Evolutionary conservation across 305 asterid species (phyloP), one percentile per base, ranked within the genome.

Genomic region (Solanum hybrid): DNA sequence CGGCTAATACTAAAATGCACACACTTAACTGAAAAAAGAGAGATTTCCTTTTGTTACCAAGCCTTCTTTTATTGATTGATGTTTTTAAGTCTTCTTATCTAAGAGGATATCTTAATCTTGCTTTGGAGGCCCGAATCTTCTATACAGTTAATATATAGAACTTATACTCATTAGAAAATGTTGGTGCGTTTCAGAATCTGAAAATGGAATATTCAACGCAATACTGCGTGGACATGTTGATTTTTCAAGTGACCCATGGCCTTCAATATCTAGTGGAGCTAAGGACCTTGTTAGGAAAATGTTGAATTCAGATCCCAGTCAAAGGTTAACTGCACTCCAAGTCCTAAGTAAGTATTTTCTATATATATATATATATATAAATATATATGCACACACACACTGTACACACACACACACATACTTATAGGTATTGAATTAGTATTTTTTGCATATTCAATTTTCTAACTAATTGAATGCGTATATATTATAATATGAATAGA

Each of bases 241-340:
- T 91, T 97, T 97, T 85, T 90, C 94, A 82, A 92, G 94, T 66
- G 98, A 96, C 79, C 99, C 98, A 5, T 96, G 98, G 99, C 99
- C 98, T 87, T 88, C 95, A 29, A 95, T 97, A 88, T 97, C 99
- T 17, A 69, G 79, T 32, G 98, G 98, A 86, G 98, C 98, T 34
- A 97, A 95, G 92, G 99, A 96, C 89, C 95, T 96, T 10, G 95
- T 95, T 11, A 94, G 91, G 91, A 95, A 96, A 92, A 97, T 97
- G 99, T 89, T 97, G 90, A 90, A 90, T 69, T 76, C 97, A 4
- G 98, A 97, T 84, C 98, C 98, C 89, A 96, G 91, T 92, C 99
- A 96, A 32, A 93, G 99, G 92, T 94, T 97, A 69, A 90, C 98
- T 7, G 98, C 99, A 87, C 81, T 90, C 88, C 88, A 97, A 96